A percentile compares a stretch with the other conserved stretches of the same genome.
phyloP scores from a whole-genome alignment of 148 eudicot genomes.

The Selenicereus undatus region DNA sequence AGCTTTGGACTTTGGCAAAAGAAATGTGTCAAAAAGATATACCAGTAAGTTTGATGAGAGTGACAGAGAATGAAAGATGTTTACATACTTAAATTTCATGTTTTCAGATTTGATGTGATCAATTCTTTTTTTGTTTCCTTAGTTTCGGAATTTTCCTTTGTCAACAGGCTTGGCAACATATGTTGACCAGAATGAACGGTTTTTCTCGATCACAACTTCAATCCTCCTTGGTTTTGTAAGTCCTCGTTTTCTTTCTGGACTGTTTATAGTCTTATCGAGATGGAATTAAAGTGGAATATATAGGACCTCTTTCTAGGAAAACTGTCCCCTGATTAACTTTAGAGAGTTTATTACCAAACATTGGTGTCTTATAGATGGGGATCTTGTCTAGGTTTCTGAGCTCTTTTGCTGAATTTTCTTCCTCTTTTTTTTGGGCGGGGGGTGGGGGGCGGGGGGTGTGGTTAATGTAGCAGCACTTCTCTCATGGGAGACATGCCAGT shows the following conservation, averaged over 20 bases:
- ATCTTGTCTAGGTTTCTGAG: background rate
- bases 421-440: too few species aligned
- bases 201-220: conserved; percentile 33
- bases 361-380: background rate
- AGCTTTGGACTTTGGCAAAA: conserved; percentile 6
- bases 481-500: background rate
- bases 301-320: background rate
- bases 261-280: background rate
- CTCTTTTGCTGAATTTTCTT: background rate
- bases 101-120: background rate
- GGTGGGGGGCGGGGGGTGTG: background rate
- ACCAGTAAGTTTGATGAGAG: background rate
- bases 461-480: background rate
- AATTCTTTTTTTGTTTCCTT: background rate
- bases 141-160: conserved; percentile 5
- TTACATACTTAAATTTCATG: background rate
- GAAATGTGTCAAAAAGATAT: background rate
- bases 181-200: conserved; percentile 34
- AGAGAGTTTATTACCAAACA: background rate
- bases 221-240: conserved; percentile 43
- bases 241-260: conserved; percentile 5
- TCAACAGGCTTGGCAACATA: conserved; percentile 29
- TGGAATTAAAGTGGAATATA: background rate
- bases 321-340: background rate
- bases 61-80: conserved; percentile 10